Evolutionary conservation across 2,329 filamentous ascomycete genomes (phyloP).

Genomic region (Mollisiaceae sp.): DNA sequence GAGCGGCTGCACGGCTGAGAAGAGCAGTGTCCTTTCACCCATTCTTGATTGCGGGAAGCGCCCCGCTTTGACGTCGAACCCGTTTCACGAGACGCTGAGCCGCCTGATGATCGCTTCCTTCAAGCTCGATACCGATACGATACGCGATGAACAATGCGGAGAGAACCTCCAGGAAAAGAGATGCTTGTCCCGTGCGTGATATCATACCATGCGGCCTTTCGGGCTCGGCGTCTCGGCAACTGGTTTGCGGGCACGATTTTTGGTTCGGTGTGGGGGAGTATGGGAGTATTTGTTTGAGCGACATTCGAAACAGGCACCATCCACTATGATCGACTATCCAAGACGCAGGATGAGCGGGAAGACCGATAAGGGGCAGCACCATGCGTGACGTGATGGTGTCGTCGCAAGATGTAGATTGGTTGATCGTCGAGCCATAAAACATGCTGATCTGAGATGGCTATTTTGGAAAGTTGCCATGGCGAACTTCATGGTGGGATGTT

Average conservation of each 20-base stretch:
- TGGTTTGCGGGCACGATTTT: not conserved
- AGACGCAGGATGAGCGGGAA: slow-evolving; percentile 8
- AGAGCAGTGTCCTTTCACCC: not conserved
- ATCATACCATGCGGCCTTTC: not conserved
- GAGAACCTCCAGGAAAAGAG: not conserved
- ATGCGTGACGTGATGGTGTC: not conserved
- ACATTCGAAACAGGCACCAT: slow-evolving; percentile 8
- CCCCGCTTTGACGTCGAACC: slow-evolving; percentile 3
- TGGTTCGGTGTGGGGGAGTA: not conserved
- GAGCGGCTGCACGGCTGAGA: slow-evolving; percentile 3
- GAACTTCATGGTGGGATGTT: slow-evolving; percentile 9
- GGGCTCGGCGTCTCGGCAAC: not conserved
- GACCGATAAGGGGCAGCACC: slow-evolving; percentile 6
- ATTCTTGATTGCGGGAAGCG: slow-evolving; percentile 19
- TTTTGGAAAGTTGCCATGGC: slow-evolving; percentile 2
- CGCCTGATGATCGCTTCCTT: slow-evolving; percentile 7
- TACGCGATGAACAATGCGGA: slow-evolving; percentile 5
- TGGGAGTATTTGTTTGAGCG: slow-evolving; percentile 9
- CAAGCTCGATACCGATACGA: slow-evolving; percentile 5
- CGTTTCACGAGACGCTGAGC: slow-evolving; percentile 14
- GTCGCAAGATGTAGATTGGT: slow-evolving; percentile 8
- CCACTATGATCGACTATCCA: slow-evolving; percentile 6
- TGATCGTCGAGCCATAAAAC: slow-evolving; percentile 13
- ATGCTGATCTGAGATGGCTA: slow-evolving; percentile 9
- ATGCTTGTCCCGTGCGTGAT: not conserved